phyloP scores from a whole-genome alignment of 306 rosid species.

The Corylus americana region DNA sequence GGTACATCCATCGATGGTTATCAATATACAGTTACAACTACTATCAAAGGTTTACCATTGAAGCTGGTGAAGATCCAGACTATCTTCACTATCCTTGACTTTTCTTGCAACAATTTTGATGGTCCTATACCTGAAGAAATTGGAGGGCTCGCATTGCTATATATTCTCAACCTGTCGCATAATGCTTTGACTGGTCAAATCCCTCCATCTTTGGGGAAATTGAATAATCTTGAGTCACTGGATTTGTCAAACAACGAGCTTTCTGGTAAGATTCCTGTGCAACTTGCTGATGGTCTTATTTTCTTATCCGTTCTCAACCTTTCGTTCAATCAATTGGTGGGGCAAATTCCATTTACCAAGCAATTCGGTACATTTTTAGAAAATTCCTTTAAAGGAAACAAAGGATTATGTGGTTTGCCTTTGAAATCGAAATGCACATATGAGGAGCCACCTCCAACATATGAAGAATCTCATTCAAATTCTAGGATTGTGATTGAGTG shows the following conservation, averaged over 20 bases:
- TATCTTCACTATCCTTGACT: conserved; percentile 36
- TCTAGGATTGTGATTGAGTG: background rate
- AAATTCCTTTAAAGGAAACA: conserved; percentile 14
- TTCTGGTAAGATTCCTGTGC: background rate
- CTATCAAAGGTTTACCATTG: conserved; percentile 26
- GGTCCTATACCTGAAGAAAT: conserved; percentile 34
- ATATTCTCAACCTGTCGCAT: conserved; percentile 14
- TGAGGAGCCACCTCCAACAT: background rate
- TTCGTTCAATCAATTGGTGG: conserved; percentile 26
- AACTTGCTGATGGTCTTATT: background rate
- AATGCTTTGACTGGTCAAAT: conserved; percentile 17
- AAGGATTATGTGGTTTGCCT: conserved; percentile 14
- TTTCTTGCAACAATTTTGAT: conserved; percentile 26
- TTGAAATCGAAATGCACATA: background rate
- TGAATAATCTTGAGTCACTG: conserved; percentile 15
- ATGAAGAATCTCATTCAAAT: background rate
- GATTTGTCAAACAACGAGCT: conserved; percentile 25
- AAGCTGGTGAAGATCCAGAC: conserved; percentile 23
- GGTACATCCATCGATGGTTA: conserved; percentile 6
- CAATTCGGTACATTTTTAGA: conserved; percentile 20
- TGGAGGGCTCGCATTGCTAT: conserved; percentile 22
- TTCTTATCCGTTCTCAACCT: conserved; percentile 37
- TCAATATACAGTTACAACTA: conserved; percentile 31
- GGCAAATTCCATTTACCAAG: background rate
- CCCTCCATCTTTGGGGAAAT: conserved; percentile 7